phyloP scores from a whole-genome alignment of 257 asterid genomes.

The Forsythia viridissima region DNA sequence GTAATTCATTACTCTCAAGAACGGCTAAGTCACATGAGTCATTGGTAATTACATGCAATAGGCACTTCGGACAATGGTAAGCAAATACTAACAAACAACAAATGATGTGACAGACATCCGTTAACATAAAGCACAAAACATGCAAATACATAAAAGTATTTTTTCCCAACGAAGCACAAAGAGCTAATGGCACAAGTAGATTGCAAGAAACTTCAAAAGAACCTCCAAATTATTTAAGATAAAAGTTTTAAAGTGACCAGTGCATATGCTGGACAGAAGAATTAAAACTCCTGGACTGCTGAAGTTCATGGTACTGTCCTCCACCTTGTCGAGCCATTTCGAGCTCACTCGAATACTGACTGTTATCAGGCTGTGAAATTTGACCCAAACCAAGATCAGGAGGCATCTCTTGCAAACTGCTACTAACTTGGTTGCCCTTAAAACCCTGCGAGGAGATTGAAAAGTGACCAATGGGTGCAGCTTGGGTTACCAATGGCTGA shows the following conservation, averaged over 20 bases:
- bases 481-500: constrained; percentile 47
- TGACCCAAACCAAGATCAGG: constrained; percentile 61
- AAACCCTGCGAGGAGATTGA: constrained; percentile 48
- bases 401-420: constrained; percentile 45
- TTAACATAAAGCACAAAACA: background rate
- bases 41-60: background rate
- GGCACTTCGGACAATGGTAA: background rate
- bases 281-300: constrained; percentile 56
- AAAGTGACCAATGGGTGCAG: constrained; percentile 42
- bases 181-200: background rate
- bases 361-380: constrained; percentile 37
- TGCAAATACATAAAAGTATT: background rate
- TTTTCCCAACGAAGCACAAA: background rate
- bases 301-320: constrained; percentile 48
- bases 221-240: background rate
- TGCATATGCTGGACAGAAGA: constrained; percentile 66
- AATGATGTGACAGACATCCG: background rate
- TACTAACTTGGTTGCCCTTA: constrained; percentile 43
- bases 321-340: constrained; percentile 59
- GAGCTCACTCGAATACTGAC: constrained; percentile 52
- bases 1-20: background rate
- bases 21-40: background rate
- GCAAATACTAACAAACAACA: background rate
- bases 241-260: constrained; percentile 54
- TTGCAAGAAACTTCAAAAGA: background rate